Conservation (phyloP, 2,329 filamentous ascomycete genomes). For the Penicillium psychrosexuale region DNA sequence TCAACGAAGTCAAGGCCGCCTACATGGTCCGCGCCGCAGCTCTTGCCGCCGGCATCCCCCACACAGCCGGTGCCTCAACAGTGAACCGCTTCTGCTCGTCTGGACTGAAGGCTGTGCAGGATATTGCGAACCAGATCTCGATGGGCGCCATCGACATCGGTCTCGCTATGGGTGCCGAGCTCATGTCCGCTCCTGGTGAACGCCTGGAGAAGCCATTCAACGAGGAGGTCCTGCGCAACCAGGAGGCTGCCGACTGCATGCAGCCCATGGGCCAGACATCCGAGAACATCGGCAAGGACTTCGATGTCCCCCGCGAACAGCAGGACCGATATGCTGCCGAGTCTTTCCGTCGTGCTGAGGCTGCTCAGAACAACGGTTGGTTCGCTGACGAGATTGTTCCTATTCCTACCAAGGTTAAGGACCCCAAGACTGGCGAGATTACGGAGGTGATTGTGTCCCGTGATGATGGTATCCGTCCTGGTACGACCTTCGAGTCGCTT, state of each 20-base stretch:
- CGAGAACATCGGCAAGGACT: slow-evolving; percentile 92
- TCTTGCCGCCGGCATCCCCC: slow-evolving; percentile 89
- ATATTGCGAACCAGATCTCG: slow-evolving; percentile 85
- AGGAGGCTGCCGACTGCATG: slow-evolving; percentile 81
- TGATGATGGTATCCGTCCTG: slow-evolving; percentile 88
- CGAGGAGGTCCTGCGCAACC: slow-evolving; percentile 68
- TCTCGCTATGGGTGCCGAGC: slow-evolving; percentile 82
- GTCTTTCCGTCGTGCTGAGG: slow-evolving; percentile 82
- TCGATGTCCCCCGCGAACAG: slow-evolving; percentile 72
- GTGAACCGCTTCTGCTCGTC: slow-evolving; percentile 98
- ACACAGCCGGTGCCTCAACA: slow-evolving; percentile 75
- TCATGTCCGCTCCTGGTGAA: slow-evolving; percentile 75
- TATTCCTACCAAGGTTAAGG: slow-evolving; percentile 77
- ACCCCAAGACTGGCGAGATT: slow-evolving; percentile 73
- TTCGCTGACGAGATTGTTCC: slow-evolving; percentile 94
- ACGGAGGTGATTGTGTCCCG: slow-evolving; percentile 74
- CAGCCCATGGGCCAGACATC: slow-evolving; percentile 97
- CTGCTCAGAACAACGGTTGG: slow-evolving; percentile 83
- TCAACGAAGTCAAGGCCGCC: slow-evolving; percentile 78
- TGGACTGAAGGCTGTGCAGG: slow-evolving; percentile 89
- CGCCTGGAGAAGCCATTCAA: slow-evolving; percentile 70
- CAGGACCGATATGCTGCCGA: slow-evolving; percentile 86
- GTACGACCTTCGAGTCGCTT: slow-evolving; percentile 80
- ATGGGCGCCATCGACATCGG: slow-evolving; percentile 80
- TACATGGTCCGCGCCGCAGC: slow-evolving; percentile 88